Evolutionary conservation across 78 protist species (phyloP).

Genomic region (Dictyostelium discoideum): DNA sequence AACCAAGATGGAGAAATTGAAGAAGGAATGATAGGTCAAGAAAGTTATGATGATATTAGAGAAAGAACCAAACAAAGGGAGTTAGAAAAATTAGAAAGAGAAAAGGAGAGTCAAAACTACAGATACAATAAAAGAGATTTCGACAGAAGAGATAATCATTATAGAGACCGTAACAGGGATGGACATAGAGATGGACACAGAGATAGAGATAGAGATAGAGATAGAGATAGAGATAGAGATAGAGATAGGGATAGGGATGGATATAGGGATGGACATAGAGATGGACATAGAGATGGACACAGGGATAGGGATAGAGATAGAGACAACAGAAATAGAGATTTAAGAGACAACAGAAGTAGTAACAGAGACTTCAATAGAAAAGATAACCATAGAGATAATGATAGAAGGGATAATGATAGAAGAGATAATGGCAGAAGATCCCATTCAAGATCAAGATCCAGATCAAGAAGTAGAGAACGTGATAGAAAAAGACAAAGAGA

Average conservation of each 20-base stretch:
- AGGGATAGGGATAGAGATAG: not conserved
- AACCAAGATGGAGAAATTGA: not conserved
- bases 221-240: not conserved
- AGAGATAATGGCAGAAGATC: constrained; percentile 14
- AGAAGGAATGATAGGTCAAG: constrained; percentile 21
- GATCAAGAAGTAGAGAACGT: not conserved
- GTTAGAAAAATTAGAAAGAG: constrained; percentile 14
- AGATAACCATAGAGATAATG: not conserved
- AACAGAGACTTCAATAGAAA: not conserved
- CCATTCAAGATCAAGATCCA: constrained; percentile 3
- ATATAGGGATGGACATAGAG: not conserved
- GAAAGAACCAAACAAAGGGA: constrained; percentile 18
- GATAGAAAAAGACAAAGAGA: constrained; percentile 28
- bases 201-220: constrained; percentile 11
- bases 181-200: constrained; percentile 1
- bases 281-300: not conserved
- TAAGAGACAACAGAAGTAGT: not conserved
- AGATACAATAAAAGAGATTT: constrained; percentile 11
- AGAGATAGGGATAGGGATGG: constrained; percentile 8
- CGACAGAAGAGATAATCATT: not conserved
- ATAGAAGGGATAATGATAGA: not conserved
- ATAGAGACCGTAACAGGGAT: not conserved
- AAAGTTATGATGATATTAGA: constrained; percentile 10
- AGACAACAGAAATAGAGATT: not conserved
- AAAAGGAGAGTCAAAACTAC: not conserved